Base-by-base conservation (phyloP, 2,329 filamentous ascomycete species). In the Periconia sp. region DNA sequence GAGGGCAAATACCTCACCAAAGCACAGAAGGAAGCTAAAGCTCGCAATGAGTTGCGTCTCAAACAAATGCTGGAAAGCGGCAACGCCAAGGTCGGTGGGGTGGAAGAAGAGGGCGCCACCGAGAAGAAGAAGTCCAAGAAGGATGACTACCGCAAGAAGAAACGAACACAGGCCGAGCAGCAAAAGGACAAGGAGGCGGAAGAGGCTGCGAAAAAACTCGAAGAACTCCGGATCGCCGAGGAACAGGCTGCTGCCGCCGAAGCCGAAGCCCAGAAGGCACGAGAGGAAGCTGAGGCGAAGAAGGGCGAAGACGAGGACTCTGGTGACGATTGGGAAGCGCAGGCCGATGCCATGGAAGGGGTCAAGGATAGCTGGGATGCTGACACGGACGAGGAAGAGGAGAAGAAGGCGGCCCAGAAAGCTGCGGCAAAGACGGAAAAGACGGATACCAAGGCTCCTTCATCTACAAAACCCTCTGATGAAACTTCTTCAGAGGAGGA, bases 331-430 rank as follows among this genome's bases (percentile, higher is more conserved):
- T 96, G 92, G 92, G 91, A 97, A 74, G 85, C 87, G 30, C 87
- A 90, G 47, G 89, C 87, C 23, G 89, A 90, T 45, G 85, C 71
- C 42, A 85, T 90, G 23, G 87, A 88, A 15, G 87, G 89, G 55
- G 82, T 96, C 67, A 97, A 97, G 76, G 93, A 97, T 61, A 93
- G 88, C 79, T 97, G 93, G 93, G 93, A 97, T 72, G 92, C 90
- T 33, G 89, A 91, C 50, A 87, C 86, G 2, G 89, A 90, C 46
- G 88, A 90, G 7, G 89, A 92, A 65, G 73, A 76, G 68, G 79
- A 81, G 74, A 68, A 62, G 42, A 76, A 76, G 31, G 53, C 47
- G 63, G 74, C 56, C 68, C 71, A 53, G 72, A 78, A 62, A 60
- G 49, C 54, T 18, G 49, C 49, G 13, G n/a, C 52, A 54, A 50